phyloP scores from a whole-genome alignment of 1,139 yeast species.

The Candida tetrigidarum region DNA sequence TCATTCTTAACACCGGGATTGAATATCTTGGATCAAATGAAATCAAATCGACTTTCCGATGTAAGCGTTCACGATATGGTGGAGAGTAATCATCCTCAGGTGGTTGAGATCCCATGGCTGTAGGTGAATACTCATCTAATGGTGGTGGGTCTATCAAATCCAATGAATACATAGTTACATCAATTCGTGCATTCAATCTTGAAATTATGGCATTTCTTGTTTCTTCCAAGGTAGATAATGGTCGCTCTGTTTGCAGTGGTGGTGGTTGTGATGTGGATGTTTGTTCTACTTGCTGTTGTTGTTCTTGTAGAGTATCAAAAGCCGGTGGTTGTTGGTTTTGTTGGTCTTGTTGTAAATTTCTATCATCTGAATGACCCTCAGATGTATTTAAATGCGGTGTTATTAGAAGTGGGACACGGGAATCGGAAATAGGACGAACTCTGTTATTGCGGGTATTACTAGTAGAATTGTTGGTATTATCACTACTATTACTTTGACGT shows the following conservation, averaged over 20 bases:
- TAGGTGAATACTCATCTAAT: slow-evolving; percentile 22
- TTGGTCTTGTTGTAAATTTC: neutral
- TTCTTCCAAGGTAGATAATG: slow-evolving; percentile 7
- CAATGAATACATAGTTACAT: slow-evolving; percentile 8
- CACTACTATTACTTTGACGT: neutral
- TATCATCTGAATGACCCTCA: neutral
- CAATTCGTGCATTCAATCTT: slow-evolving; percentile 13
- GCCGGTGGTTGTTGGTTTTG: neutral
- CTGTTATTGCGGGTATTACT: neutral
- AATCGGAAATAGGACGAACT: neutral
- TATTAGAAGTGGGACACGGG: neutral
- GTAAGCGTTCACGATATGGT: slow-evolving; percentile 42
- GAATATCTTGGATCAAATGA: slow-evolving; percentile 47
- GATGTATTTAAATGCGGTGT: neutral
- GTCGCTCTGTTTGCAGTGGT: neutral
- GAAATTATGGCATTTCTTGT: slow-evolving; percentile 17
- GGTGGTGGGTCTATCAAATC: slow-evolving; percentile 21
- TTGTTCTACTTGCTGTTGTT: neutral
- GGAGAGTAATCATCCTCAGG: slow-evolving; percentile 33
- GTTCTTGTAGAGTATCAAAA: neutral
- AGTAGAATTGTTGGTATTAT: neutral
- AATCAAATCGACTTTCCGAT: slow-evolving; percentile 38
- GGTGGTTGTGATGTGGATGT: neutral
- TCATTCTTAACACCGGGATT: slow-evolving; percentile 41
- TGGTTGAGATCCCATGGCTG: neutral